phyloP scores from a whole-genome alignment of 2,329 filamentous ascomycete species.

The Fusarium incarnatum region DNA sequence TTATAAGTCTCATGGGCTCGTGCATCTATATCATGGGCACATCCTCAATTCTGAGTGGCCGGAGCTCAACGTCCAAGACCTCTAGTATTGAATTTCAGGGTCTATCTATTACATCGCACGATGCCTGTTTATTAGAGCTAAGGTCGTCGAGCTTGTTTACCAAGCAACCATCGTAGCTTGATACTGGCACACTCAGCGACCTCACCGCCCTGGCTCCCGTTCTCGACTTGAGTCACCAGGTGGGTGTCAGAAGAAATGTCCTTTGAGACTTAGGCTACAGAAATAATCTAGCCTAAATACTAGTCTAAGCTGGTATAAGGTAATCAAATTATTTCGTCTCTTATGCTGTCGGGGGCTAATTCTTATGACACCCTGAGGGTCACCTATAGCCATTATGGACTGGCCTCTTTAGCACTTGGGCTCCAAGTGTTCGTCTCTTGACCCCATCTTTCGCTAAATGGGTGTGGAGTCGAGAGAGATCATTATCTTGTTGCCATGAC shows the following conservation, averaged over 20 bases:
- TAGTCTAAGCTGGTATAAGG: no score
- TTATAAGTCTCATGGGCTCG: not conserved
- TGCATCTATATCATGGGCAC: slow-evolving; percentile 25
- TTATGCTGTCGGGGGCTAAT: no score
- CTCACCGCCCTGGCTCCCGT: not conserved
- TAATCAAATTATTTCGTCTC: no score
- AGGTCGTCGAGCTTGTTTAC: not conserved
- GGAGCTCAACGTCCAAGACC: not conserved
- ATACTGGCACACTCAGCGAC: not conserved
- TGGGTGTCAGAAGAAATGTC: no score
- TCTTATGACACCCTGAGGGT: no score
- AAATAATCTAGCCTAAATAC: no score
- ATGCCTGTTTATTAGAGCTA: not conserved
- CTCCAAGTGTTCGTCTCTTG: not conserved
- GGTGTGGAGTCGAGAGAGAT: not conserved
- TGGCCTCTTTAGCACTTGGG: not conserved
- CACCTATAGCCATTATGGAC: not conserved
- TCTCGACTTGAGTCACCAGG: not conserved
- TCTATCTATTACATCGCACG: slow-evolving; percentile 1
- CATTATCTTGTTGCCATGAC: slow-evolving; percentile 3
- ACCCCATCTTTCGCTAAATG: slow-evolving; percentile 5
- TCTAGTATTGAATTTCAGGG: slow-evolving; percentile 1
- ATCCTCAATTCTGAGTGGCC: slow-evolving; percentile 27
- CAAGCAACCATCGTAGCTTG: slow-evolving; percentile 2
- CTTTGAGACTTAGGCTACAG: no score